Conservation (phyloP, 305 asterid species). For the Fraxinus angustifolia region DNA sequence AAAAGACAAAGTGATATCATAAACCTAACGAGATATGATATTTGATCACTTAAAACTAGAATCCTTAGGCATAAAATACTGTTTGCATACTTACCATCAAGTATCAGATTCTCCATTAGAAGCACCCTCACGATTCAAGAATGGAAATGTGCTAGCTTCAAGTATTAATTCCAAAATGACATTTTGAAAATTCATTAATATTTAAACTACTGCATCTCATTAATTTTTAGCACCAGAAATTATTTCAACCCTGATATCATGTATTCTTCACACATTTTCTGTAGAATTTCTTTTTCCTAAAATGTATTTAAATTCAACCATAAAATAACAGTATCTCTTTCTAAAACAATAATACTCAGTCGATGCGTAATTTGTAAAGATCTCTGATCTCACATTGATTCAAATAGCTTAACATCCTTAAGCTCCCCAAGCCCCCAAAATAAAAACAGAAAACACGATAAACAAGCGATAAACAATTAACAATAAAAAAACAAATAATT, state of each 20-base stretch:
- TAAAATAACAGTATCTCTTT: background rate
- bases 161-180: background rate
- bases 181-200: background rate
- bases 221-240: background rate
- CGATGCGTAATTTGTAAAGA: background rate
- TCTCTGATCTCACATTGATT: background rate
- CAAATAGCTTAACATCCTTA: background rate
- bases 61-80: background rate
- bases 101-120: background rate
- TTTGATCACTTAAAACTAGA: background rate
- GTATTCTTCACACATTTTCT: background rate
- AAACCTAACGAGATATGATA: background rate
- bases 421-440: background rate
- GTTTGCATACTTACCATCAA: background rate
- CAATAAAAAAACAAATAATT: background rate
- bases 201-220: background rate
- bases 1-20: background rate
- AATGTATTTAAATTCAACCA: background rate
- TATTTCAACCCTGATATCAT: background rate
- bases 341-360: background rate
- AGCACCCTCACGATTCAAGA: background rate
- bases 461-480: background rate
- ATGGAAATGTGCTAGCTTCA: background rate
- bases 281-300: background rate
- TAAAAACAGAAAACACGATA: background rate